Evolutionary conservation across 345 rosid genomes (phyloP).

Genomic region (Corymbia maculata): DNA sequence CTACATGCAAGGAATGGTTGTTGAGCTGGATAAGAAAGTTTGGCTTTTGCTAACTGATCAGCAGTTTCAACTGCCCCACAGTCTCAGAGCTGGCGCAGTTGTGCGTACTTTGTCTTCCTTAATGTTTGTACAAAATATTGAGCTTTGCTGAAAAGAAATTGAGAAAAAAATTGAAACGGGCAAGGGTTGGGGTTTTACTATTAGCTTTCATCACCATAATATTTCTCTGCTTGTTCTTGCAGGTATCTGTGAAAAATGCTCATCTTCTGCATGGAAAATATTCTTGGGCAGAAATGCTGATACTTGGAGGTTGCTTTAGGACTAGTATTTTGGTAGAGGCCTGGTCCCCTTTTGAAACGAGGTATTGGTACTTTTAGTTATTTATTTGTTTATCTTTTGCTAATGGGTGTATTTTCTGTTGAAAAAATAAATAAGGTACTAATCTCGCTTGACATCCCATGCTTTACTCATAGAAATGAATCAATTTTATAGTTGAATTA

Average conservation of each 20-base stretch:
- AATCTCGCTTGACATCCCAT: background rate
- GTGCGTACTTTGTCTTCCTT: constrained; percentile 28
- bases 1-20: constrained; percentile 69
- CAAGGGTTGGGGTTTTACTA: background rate
- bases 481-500: background rate
- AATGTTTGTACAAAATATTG: background rate
- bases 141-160: background rate
- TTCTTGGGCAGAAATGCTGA: constrained; percentile 51
- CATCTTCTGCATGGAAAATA: constrained; percentile 73
- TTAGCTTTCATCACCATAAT: background rate
- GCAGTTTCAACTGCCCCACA: constrained; percentile 37
- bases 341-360: constrained; percentile 70
- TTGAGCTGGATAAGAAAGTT: constrained; percentile 75
- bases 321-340: constrained; percentile 55
- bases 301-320: constrained; percentile 78
- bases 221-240: constrained; percentile 2
- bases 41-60: constrained; percentile 79
- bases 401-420: background rate
- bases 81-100: constrained; percentile 65
- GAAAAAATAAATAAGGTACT: background rate
- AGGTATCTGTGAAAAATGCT: constrained; percentile 65
- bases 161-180: background rate
- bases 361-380: constrained; percentile 26
- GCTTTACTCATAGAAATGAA: background rate
- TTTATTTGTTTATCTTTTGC: background rate